Evolutionary conservation across 345 rosid species (phyloP).

Genomic region (Salix exigua): DNA sequence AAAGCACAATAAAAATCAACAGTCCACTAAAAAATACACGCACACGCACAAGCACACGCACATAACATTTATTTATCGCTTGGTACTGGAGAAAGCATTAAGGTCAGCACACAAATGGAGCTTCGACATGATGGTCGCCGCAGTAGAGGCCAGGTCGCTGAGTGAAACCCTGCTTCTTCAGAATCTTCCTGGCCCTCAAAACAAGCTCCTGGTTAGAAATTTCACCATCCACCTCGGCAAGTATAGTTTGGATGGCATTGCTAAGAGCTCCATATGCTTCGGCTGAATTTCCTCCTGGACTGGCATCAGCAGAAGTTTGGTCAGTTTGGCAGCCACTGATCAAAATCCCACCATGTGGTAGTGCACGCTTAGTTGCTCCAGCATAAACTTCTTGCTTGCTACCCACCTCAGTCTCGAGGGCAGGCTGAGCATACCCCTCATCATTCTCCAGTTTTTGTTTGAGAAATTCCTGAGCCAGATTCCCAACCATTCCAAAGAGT

Average conservation of each 20-base stretch:
- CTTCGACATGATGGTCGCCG: conserved; percentile 51
- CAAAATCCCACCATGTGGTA: conserved; percentile 75
- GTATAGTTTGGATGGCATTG: conserved; percentile 77
- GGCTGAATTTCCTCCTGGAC: conserved; percentile 58
- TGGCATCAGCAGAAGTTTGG: conserved; percentile 97
- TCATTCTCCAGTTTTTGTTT: conserved; percentile 66
- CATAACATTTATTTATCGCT: background rate
- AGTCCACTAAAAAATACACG: background rate
- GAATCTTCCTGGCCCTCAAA: conserved; percentile 50
- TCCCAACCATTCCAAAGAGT: conserved; percentile 73
- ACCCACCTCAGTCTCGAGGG: conserved; percentile 59
- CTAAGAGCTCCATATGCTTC: conserved; percentile 94
- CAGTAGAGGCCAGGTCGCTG: conserved; percentile 97
- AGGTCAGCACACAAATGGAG: conserved; percentile 53
- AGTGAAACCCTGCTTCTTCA: conserved; percentile 73
- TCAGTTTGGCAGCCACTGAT: conserved; percentile 89
- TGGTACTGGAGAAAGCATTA: background rate
- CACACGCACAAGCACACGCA: background rate
- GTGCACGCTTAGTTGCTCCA: conserved; percentile 53
- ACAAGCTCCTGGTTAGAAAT: conserved; percentile 65
- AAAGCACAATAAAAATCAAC: background rate
- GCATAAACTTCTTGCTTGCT: conserved; percentile 80
- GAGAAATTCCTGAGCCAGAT: conserved; percentile 77
- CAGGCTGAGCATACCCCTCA: conserved; percentile 65
- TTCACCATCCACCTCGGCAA: conserved; percentile 57